Percentiles rank a stretch among this genome's conserved stretches.
Evolutionary conservation across 768 basidiomycete species (phyloP).

Genomic region (Tricholoma furcatifolium): DNA sequence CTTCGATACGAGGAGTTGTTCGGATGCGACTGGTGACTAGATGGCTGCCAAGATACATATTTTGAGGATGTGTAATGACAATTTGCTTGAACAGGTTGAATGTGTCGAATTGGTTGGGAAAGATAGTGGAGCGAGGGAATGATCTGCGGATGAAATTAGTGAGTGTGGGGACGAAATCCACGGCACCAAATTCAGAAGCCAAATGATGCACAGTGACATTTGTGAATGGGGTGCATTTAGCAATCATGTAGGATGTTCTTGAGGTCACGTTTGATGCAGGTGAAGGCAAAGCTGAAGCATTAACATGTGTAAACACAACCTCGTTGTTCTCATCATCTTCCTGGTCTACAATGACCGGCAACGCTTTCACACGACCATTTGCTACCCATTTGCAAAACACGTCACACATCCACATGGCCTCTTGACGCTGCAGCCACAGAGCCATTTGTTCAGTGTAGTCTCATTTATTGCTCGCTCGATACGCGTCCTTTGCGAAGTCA

Average conservation of each 20-base stretch:
- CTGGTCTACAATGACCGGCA: not conserved
- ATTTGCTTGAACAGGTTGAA: slow-evolving; percentile 1
- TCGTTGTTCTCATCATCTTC: not conserved
- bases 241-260: not conserved
- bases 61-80: not conserved
- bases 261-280: not conserved
- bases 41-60: not conserved
- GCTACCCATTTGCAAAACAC: not conserved
- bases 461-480: too few relatives aligned
- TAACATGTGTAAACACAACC: not conserved
- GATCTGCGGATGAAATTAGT: too few relatives aligned
- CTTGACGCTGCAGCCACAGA: too few relatives aligned
- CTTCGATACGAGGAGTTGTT: too few relatives aligned
- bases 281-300: not conserved
- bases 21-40: not conserved
- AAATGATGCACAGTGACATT: not conserved
- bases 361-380: not conserved
- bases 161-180: not conserved
- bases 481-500: too few relatives aligned
- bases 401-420: not conserved
- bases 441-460: too few relatives aligned
- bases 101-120: not conserved
- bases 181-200: not conserved
- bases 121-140: too few relatives aligned
- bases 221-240: not conserved